These are phyloP conservation scores for Botrytis porri DNA, from an alignment of 2,329 filamentous ascomycete species.

Conservation along the genomic window DNA sequence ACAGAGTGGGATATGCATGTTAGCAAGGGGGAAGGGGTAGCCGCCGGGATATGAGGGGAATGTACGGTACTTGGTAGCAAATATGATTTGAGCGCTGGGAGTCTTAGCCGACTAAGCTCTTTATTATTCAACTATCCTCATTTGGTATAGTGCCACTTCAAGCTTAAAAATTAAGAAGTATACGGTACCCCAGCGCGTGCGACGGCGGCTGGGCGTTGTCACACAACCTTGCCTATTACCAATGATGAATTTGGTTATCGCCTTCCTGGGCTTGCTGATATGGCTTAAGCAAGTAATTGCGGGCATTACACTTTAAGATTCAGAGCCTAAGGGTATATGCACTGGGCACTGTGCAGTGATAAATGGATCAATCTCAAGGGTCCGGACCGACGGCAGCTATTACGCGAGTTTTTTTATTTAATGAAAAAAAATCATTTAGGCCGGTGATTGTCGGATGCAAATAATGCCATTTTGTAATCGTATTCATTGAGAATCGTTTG, in stretches of 20 bases:
- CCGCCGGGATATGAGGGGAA: slow-evolving; percentile 18
- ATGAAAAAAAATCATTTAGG: neutral
- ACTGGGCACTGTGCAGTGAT: slow-evolving; percentile 6
- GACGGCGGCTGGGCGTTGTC: slow-evolving; percentile 15
- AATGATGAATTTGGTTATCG: neutral
- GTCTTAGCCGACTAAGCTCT: slow-evolving; percentile 2
- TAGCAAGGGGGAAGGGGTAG: slow-evolving; percentile 15
- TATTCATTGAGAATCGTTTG: neutral
- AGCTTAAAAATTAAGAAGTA: slow-evolving; percentile 9
- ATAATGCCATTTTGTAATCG: neutral
- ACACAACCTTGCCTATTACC: slow-evolving; percentile 8
- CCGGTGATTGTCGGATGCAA: slow-evolving; percentile 4
- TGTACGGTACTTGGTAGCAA: slow-evolving; percentile 15
- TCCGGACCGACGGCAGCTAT: slow-evolving; percentile 5
- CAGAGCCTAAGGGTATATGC: neutral
- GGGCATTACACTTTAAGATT: neutral
- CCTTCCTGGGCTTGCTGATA: no score
- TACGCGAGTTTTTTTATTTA: neutral
- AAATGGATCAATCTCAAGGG: slow-evolving; percentile 7
- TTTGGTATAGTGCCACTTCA: slow-evolving; percentile 8
- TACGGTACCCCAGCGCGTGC: slow-evolving; percentile 8
- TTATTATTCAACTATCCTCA: neutral
- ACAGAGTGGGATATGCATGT: slow-evolving; percentile 19
- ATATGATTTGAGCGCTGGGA: neutral
- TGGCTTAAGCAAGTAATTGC: neutral